Base-by-base conservation (phyloP, 192 early-diverging fungal species). In the Rhizophlyctis rosea region DNA sequence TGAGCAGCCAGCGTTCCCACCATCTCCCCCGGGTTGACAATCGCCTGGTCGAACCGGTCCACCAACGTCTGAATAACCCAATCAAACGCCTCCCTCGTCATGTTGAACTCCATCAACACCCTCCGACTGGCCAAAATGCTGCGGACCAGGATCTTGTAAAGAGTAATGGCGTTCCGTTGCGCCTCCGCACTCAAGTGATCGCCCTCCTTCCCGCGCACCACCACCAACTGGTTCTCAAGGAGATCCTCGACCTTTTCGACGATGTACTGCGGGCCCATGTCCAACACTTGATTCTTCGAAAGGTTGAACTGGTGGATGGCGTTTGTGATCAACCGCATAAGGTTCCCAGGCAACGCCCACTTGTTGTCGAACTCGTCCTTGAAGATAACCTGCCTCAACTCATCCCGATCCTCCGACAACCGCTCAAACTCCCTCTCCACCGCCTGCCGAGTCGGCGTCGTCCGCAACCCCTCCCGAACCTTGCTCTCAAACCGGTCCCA, bases 1-100 rank as follows among this genome's bases (percentile, higher is more conserved):
- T 99, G 96, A 16, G 96, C 96, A 25, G 96, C 95, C 61, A 99
- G 80, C 14, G 91, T 92, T 34, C 96, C 96, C 16, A 99, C 94
- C 93, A 97, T 97, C 80, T 99, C 96, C 36, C 95, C 93, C 1
- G 94, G 90, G 60, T 91, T 88, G 31, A 96, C 94, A 56, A 93
- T 82, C 28, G 95, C 84, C 53, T 87, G 89, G 71, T 89, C 88
- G 74, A 97, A 99, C 23, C 95, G 81, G 5, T 85, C 84, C 73
- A 91, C 88, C 67, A 98, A 93, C 71, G 98, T 95, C 9, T 93
- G 93, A 34, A 99, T 65, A 28, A 99, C 72, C 91, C 91, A 97
- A 70, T 93, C 88, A 65, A 99, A 96, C 3, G 96, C 89, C 62
- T 93, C 86, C 29, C 80, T 73, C 13, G 77, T 91, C 54, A 99